These are phyloP conservation scores for Suillus discolor DNA, from an alignment of 768 basidiomycete species.

Conservation along the genomic window DNA sequence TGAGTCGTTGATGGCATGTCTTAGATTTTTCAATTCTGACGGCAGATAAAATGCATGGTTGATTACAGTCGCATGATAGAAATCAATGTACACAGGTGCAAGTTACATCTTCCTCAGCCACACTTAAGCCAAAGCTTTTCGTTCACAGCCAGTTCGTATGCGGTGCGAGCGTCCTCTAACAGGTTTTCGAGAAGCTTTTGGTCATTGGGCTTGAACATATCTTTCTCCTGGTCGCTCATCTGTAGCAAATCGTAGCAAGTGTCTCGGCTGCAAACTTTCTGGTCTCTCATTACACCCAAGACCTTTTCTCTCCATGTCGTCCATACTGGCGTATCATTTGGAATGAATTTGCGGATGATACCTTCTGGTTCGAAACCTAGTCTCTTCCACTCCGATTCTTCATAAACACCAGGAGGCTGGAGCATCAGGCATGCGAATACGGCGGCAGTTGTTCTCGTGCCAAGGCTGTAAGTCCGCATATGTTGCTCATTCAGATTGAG, in stretches of 20 bases:
- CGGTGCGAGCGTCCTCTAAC: background rate
- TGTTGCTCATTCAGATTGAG: constrained; percentile 1
- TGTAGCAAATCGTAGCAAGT: background rate
- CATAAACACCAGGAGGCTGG: background rate
- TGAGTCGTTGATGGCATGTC: background rate
- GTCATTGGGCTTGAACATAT: background rate
- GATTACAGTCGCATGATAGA: background rate
- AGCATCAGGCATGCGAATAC: constrained; percentile 11
- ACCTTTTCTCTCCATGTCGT: constrained; percentile 1
- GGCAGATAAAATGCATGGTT: background rate
- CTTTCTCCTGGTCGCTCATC: background rate
- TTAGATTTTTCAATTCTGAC: background rate
- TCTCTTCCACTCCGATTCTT: background rate
- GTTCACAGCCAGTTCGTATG: background rate
- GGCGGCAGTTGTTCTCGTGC: constrained; percentile 10
- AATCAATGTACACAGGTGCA: background rate
- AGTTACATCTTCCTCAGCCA: background rate
- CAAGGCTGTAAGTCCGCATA: constrained; percentile 7
- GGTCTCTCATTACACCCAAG: background rate
- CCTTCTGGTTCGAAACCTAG: background rate
- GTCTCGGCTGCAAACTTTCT: background rate
- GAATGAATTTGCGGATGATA: constrained; percentile 11
- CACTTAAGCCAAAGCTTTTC: background rate
- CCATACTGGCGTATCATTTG: constrained; percentile 13
- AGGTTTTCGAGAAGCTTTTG: background rate